Conservation (phyloP, 2,329 filamentous ascomycete genomes). For the Ophiocordyceps camponoti-floridani region DNA sequence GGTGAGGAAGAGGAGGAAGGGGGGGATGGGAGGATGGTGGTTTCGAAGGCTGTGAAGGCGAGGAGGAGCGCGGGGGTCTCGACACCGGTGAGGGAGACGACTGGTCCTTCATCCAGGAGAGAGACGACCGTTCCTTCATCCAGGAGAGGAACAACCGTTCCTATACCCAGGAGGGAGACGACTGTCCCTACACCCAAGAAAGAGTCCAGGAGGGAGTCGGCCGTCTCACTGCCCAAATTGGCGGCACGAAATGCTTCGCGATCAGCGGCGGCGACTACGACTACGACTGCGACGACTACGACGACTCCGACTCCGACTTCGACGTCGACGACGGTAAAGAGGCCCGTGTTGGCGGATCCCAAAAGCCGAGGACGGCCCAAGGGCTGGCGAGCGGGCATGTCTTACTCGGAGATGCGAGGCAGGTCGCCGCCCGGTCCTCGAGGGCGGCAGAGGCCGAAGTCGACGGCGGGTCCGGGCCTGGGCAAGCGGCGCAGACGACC, state of each 20-base stretch:
- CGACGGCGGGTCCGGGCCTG: conserved; percentile 5
- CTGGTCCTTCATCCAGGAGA: no score
- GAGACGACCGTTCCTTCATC: no score
- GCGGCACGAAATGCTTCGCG: not conserved
- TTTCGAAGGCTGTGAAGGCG: conserved; percentile 6
- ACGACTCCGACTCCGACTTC: not conserved
- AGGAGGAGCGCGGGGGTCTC: not conserved
- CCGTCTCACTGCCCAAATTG: conserved; percentile 3
- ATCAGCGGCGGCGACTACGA: not conserved
- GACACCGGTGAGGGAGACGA: conserved; percentile 1
- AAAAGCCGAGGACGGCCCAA: conserved; percentile 25
- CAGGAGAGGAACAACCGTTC: no score
- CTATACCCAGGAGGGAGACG: no score
- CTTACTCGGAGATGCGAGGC: conserved; percentile 9
- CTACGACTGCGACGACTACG: not conserved
- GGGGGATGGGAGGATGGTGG: conserved; percentile 3
- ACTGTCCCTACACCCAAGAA: no score
- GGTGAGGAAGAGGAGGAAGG: no score
- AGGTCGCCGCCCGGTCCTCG: not conserved
- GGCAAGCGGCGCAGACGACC: conserved; percentile 24
- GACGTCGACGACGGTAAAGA: not conserved
- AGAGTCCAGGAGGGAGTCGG: conserved; percentile 1
- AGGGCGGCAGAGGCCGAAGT: conserved; percentile 1
- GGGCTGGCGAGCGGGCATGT: conserved; percentile 19
- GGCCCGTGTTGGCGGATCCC: not conserved